Base-by-base conservation (phyloP, 2,329 filamentous ascomycete species). In the Claviceps sp. region DNA sequence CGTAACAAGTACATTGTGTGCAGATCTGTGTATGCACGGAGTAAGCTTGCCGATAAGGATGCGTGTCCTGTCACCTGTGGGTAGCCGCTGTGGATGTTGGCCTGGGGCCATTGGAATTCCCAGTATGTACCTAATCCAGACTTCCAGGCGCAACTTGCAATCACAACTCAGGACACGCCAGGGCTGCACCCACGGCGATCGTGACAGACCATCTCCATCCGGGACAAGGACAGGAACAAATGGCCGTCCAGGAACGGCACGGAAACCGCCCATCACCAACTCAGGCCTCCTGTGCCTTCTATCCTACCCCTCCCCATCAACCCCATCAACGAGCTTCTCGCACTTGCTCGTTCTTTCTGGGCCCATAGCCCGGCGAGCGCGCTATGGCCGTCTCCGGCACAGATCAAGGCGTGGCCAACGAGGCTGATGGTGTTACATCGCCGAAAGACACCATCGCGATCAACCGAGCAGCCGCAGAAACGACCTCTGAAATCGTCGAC, bases 401-500 rank as follows among this genome's bases (percentile, higher is more conserved):
- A 53, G 59, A 56, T 52, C 55, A 50, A 45, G 57, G 57, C 26
- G 56, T 45, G 50, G 54, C 58, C 54, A 49, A 48, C 50, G 56
- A 57, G 47, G 57, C 54, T 40, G 63, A 51, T 37, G 59, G 59
- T 24, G 58, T 54, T 24, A 55, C 59, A 45, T 65, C 64, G 19
- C 64, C 64, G 51, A 62, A 58, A 51, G 53, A 60, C 47, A 57
- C 56, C 52, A 58, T 50, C 34, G 52, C 59, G 43, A 63, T 68
- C 19, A 57, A 60, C 48, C 56, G 60, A 24, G 54, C 58, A 19
- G 59, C 59, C 11, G 54, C 58, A 34, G 57, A 55, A 42, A 57
- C 63, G 46, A 54, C 62, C 37, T 58, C 59, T 39, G 62, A 63
- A n/a, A 64, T 68, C 26, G 66, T 64, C 54, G 70, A 68, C 55